phyloP scores from a whole-genome alignment of 163 green algal species.

The Coccomyxa subellipsoidea region DNA sequence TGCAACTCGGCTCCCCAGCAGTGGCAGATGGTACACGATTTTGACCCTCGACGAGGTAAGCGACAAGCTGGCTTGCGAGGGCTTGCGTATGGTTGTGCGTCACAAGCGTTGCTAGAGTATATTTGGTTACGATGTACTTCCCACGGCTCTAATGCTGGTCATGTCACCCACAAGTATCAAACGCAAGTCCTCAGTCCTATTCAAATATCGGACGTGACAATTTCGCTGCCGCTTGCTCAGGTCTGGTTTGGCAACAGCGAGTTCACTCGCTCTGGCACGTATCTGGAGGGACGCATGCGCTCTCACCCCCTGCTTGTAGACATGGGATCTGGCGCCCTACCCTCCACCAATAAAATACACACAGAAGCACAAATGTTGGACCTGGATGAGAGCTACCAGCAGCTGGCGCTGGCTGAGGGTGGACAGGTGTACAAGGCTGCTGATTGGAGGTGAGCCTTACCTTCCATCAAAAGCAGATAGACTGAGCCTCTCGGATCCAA shows the following conservation, averaged over 20 bases:
- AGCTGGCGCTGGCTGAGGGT: not conserved
- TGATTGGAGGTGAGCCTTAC: not conserved
- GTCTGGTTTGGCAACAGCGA: not conserved
- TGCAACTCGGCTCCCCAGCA: not conserved
- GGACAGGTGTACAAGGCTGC: not conserved
- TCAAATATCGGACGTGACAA: too few species aligned
- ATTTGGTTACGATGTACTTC: too few species aligned
- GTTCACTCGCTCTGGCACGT: not conserved
- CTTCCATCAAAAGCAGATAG: too few species aligned
- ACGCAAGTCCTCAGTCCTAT: not conserved
- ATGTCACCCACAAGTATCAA: too few species aligned
- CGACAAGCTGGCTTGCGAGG: not conserved
- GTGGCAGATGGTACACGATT: not conserved
- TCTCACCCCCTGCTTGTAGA: not conserved
- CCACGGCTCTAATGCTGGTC: too few species aligned
- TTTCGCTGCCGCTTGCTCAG: not conserved
- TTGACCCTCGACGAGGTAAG: not conserved
- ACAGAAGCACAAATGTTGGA: not conserved
- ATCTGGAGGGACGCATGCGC: conserved; percentile 4
- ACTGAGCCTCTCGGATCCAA: too few species aligned
- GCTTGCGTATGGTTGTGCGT: too few species aligned
- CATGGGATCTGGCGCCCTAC: not conserved
- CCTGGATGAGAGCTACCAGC: not conserved
- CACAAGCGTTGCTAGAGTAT: too few species aligned
- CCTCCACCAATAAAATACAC: not conserved